Evolutionary conservation across 768 basidiomycete genomes (phyloP).

Genomic region (Pisolithus microcarpus): DNA sequence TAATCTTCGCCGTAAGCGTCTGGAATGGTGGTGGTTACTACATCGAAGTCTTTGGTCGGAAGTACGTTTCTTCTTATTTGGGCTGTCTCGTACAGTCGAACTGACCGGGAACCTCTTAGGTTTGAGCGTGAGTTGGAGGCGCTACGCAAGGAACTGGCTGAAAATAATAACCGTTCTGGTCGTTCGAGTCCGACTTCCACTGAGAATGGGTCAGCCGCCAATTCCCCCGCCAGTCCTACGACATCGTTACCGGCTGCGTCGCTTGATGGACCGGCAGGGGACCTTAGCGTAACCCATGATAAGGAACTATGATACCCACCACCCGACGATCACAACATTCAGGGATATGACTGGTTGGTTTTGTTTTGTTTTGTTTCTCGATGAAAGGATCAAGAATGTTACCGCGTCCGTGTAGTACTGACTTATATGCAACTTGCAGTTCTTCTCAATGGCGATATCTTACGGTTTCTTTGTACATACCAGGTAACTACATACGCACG

Average conservation of each 20-base stretch:
- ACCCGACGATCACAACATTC: not conserved
- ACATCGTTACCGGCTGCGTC: constrained; percentile 13
- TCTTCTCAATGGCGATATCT: constrained; percentile 5
- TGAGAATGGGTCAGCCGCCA: constrained; percentile 34
- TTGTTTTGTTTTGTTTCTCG: not conserved
- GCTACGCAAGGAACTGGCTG: constrained; percentile 83
- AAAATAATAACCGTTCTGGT: constrained; percentile 49
- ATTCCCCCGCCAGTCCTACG: constrained; percentile 27
- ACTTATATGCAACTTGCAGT: constrained; percentile 8
- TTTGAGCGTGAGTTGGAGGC: constrained; percentile 91
- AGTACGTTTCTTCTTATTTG: constrained; percentile 46
- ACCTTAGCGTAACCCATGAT: constrained; percentile 9
- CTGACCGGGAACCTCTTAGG: constrained; percentile 33
- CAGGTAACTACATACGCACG: too few relatives aligned
- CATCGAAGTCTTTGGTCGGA: constrained; percentile 94
- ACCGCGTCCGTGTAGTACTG: constrained; percentile 10
- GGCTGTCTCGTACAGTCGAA: not conserved
- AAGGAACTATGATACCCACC: constrained; percentile 25
- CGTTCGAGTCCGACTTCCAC: constrained; percentile 45
- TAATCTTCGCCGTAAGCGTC: constrained; percentile 79
- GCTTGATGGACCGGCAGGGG: constrained; percentile 13
- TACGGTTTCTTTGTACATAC: not conserved
- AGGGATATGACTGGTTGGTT: too few relatives aligned
- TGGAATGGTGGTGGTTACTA: constrained; percentile 98
- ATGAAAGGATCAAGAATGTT: not conserved